Conservation (phyloP, 2,329 filamentous ascomycete genomes). For the Claviceps quebecensis region DNA sequence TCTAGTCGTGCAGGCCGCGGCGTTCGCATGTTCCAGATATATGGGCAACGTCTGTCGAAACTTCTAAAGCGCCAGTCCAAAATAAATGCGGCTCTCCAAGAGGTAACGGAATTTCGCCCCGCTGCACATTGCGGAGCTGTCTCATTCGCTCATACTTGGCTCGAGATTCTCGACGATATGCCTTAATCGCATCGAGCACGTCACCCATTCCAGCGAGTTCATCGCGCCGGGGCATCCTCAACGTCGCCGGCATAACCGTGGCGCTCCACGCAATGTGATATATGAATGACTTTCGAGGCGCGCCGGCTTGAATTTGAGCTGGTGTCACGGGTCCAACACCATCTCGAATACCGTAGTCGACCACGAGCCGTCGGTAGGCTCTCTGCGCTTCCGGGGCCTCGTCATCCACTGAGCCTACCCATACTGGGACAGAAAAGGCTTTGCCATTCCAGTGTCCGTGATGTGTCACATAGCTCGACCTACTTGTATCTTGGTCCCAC, state of each 20-base stretch:
- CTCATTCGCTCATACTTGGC: slow-evolving; percentile 13
- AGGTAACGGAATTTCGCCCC: slow-evolving; percentile 2
- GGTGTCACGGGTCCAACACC: slow-evolving; percentile 32
- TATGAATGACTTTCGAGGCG: slow-evolving; percentile 29
- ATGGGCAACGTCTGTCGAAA: slow-evolving; percentile 9
- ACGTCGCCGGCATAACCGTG: slow-evolving; percentile 23
- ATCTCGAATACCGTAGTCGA: slow-evolving; percentile 21
- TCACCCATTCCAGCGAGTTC: slow-evolving; percentile 27
- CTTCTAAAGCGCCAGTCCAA: slow-evolving; percentile 27
- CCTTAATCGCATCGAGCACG: slow-evolving; percentile 27
- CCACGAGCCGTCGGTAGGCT: slow-evolving; percentile 33
- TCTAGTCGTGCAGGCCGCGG: background rate
- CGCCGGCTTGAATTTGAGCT: slow-evolving; percentile 34
- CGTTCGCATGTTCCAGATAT: background rate
- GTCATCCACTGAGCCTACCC: slow-evolving; percentile 28
- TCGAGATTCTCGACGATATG: slow-evolving; percentile 21
- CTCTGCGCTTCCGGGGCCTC: slow-evolving; percentile 25
- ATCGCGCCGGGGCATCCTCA: slow-evolving; percentile 15
- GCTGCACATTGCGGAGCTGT: slow-evolving; percentile 4
- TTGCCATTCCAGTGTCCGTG: slow-evolving; percentile 15
- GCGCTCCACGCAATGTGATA: slow-evolving; percentile 41
- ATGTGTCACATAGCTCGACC: slow-evolving; percentile 12
- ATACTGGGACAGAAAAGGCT: slow-evolving; percentile 21
- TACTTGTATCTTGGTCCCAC: slow-evolving; percentile 9
- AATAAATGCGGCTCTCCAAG: slow-evolving; percentile 19